Evolutionary conservation across 2,329 filamentous ascomycete species (phyloP), one percentile per base, ranked within the genome.

Genomic region (Exophiala sp.): DNA sequence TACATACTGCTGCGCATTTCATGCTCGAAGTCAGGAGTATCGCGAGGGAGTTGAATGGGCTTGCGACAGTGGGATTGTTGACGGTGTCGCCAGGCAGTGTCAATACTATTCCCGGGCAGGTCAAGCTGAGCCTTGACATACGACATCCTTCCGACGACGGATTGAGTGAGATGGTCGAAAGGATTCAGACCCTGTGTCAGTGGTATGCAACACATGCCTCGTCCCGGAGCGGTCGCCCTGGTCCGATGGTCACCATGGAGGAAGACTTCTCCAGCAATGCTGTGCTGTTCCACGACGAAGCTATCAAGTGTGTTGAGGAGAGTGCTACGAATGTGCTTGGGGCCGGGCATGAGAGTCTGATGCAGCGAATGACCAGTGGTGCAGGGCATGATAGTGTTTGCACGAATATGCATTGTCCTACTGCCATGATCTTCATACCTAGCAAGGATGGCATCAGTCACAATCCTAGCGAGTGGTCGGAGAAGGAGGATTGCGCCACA

Each of bases 1-100:
- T 90, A 44, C 80, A 88, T 32, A 80, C 83, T 6, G 84, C 86
- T 6, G 78, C 81, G 0, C 82, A 82, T 50, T 79, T 90, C 74
- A 89, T 91, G 56, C 69, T 86, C 0, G 79, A 83, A 51, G 82
- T 81, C 1, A 81, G 88, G 65, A 78, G 79, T 45, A 75, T 86
- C 2, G 87, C 87, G 0, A 38, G 50, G 40, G 76, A 78, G 2
- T 73, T 76, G 16, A 73, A 74, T 1, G 86, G 83, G 10, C 72
- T 90, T 9, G 87, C 84, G 4, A 85, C 81, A 2, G 88, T 87
- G 0, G 88, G 87, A 0, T 87, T 90, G 51, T 68, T 91, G 45
- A 83, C 77, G 10, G 73, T 85, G 6, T 79, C 77, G 43, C 86
- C 87, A 0, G 85, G 86, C 3, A 85, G 80, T 56, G 87, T 86